A percentile compares a stretch with the other conserved stretches of the same genome.
These are phyloP conservation scores for Suhomyces tanzawaensis DNA, from an alignment of 805 yeast genomes.

Conservation along the genomic window DNA sequence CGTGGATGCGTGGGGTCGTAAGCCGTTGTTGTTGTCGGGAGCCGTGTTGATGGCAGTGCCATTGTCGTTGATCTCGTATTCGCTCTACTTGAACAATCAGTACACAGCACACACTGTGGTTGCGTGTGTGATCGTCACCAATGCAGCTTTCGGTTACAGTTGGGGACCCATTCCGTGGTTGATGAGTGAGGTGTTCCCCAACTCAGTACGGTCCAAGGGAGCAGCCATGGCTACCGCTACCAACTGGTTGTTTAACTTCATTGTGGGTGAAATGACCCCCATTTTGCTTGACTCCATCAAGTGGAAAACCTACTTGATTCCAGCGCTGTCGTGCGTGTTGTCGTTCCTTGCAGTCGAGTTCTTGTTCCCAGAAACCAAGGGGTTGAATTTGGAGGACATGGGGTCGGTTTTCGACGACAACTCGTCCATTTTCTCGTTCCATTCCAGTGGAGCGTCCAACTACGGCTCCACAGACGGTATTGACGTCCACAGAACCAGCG, in stretches of 20 bases:
- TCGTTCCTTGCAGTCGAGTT: conserved; percentile 72
- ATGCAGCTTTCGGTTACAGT: conserved; percentile 81
- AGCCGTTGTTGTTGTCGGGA: conserved; percentile 78
- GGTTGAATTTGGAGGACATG: conserved; percentile 87
- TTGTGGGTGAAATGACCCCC: conserved; percentile 92
- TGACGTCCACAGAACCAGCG: not conserved
- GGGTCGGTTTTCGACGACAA: conserved; percentile 78
- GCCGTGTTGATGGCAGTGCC: conserved; percentile 77
- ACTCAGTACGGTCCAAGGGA: conserved; percentile 82
- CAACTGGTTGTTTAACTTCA: conserved; percentile 89
- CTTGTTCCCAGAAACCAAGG: conserved; percentile 87
- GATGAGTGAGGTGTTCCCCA: conserved; percentile 83
- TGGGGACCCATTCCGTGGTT: conserved; percentile 97
- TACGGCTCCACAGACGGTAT: conserved; percentile 1
- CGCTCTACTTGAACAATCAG: conserved; percentile 30
- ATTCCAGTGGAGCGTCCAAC: conserved; percentile 25
- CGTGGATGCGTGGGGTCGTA: conserved; percentile 89
- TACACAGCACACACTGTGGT: conserved; percentile 73
- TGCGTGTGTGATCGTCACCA: conserved; percentile 70
- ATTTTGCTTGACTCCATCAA: conserved; percentile 69
- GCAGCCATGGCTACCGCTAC: conserved; percentile 89
- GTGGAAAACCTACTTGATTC: conserved; percentile 82
- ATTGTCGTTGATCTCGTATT: conserved; percentile 61
- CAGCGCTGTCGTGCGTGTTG: conserved; percentile 71
- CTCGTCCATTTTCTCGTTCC: conserved; percentile 42